phyloP scores from a whole-genome alignment of 2,329 filamentous ascomycete species.

The Tolypocladium tropicale region DNA sequence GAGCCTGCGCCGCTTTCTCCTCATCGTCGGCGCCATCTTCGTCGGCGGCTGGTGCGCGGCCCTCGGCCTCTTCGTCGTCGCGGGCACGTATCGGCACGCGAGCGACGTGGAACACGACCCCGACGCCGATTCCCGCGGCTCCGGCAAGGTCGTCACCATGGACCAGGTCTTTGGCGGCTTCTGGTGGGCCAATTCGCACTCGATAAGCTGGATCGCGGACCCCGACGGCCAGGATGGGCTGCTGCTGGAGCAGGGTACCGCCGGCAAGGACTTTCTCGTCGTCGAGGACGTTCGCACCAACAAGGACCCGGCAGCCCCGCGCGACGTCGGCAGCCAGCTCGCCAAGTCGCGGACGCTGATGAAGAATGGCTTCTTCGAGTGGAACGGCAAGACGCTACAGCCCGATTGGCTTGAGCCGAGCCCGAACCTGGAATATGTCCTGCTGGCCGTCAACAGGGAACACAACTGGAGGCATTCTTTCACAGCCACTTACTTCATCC shows the following conservation, averaged over 20 bases:
- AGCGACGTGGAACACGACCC: conserved; percentile 58
- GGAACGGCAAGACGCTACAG: conserved; percentile 42
- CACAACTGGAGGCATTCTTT: conserved; percentile 87
- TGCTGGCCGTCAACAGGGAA: conserved; percentile 63
- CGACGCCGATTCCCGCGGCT: conserved; percentile 51
- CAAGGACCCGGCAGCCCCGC: conserved; percentile 20
- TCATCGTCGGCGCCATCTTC: conserved; percentile 51
- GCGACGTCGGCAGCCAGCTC: conserved; percentile 17
- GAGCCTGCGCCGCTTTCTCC: conserved; percentile 50
- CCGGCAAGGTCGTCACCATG: conserved; percentile 62
- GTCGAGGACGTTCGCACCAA: conserved; percentile 70
- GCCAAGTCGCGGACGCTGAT: conserved; percentile 61
- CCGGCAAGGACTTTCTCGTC: conserved; percentile 63
- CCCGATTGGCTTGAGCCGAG: conserved; percentile 63
- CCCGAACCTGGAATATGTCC: conserved; percentile 72
- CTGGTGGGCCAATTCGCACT: conserved; percentile 54
- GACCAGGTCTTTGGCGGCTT: conserved; percentile 57
- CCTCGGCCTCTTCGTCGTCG: conserved; percentile 54
- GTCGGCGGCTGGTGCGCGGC: conserved; percentile 59
- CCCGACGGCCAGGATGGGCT: conserved; percentile 73
- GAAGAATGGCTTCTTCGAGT: conserved; percentile 53
- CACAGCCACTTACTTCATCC: conserved; percentile 80
- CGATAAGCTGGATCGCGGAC: conserved; percentile 68
- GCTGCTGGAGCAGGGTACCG: conserved; percentile 60
- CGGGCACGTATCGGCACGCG: conserved; percentile 55